Evolutionary conservation across 441 rosid species (phyloP).

Genomic region (Aleurites moluccanus): DNA sequence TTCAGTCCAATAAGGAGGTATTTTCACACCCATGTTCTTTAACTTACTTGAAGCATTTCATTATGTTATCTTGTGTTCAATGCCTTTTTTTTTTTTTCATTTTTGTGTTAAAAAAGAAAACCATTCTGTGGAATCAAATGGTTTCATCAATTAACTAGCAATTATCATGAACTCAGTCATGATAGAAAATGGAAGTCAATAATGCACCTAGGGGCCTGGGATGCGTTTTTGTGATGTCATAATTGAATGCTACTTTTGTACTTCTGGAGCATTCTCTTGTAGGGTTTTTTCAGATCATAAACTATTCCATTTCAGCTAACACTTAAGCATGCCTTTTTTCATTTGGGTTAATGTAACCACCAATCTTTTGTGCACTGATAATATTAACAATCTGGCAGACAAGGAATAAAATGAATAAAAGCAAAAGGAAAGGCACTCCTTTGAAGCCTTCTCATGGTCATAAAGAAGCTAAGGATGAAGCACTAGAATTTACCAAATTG

Average conservation of each 20-base stretch:
- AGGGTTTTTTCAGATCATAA: background rate
- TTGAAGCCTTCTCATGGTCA: slow-evolving; percentile 29
- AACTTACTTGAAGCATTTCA: background rate
- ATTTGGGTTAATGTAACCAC: background rate
- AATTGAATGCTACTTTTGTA: too few relatives aligned
- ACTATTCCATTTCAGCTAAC: background rate
- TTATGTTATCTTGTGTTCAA: background rate
- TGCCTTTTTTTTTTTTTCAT: background rate
- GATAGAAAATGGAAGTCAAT: background rate
- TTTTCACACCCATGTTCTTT: slow-evolving; percentile 3
- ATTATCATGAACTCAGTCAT: background rate
- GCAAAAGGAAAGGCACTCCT: slow-evolving; percentile 35
- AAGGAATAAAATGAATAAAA: slow-evolving; percentile 36
- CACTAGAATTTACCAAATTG: slow-evolving; percentile 33
- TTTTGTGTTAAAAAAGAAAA: background rate
- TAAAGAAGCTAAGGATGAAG: slow-evolving; percentile 33
- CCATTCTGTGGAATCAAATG: background rate
- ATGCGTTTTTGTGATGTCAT: background rate
- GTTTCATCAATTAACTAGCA: background rate
- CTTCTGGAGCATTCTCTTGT: too few relatives aligned
- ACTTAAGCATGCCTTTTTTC: background rate
- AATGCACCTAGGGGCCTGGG: background rate
- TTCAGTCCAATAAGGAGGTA: slow-evolving; percentile 70
- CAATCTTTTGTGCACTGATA: background rate
- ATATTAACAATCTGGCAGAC: slow-evolving; percentile 35